Conservation (phyloP, 2,329 filamentous ascomycete species). For the Neurospora sp. region DNA sequence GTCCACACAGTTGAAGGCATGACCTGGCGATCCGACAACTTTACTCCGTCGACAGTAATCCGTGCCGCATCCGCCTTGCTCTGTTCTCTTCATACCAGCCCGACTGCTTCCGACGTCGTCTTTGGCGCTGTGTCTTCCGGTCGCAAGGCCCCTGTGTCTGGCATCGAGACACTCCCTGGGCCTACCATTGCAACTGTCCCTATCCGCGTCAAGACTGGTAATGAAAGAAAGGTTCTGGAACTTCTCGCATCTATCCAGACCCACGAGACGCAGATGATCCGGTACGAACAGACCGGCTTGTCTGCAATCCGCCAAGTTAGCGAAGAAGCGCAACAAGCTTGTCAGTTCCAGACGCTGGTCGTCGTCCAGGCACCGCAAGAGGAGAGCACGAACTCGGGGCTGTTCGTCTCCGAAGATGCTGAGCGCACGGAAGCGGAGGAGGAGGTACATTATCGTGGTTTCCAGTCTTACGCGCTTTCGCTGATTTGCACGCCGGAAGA, state of each 20-base stretch:
- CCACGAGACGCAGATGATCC: slow-evolving; percentile 11
- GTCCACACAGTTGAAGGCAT: no score
- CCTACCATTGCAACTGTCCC: no score
- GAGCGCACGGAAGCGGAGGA: not conserved
- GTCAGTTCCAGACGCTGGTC: slow-evolving; percentile 16
- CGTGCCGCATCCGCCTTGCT: no score
- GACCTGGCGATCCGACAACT: no score
- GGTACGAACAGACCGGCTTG: slow-evolving; percentile 15
- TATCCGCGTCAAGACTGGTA: no score
- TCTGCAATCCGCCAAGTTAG: slow-evolving; percentile 12
- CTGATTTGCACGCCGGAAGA: not conserved
- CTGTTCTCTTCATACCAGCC: no score
- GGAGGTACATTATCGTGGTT: not conserved
- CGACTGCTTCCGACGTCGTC: no score
- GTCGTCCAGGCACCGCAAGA: slow-evolving; percentile 5
- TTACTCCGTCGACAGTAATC: no score
- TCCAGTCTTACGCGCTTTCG: not conserved
- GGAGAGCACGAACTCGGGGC: not conserved
- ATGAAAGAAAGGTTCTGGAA: no score
- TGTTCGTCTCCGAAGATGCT: not conserved
- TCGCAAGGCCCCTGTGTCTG: slow-evolving; percentile 13
- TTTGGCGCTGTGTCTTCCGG: slow-evolving; percentile 18
- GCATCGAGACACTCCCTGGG: slow-evolving; percentile 14
- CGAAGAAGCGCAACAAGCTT: slow-evolving; percentile 5
- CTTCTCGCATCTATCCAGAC: slow-evolving; percentile 9